A percentile compares a stretch with the other conserved stretches of the same genome.
Evolutionary conservation across 169 alveolate genomes (phyloP).

Genomic region (Plasmodium falciparum): DNA sequence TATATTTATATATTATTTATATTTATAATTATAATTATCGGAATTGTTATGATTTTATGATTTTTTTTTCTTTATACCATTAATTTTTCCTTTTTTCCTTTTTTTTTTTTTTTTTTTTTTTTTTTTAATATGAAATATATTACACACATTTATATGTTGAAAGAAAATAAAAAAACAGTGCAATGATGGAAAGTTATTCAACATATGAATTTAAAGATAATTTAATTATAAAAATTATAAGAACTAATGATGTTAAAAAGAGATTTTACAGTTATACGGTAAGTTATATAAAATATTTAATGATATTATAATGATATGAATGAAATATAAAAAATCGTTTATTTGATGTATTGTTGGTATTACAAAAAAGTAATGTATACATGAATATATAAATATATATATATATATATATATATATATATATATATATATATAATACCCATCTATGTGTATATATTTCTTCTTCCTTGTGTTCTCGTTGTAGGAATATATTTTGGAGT

Average conservation of each 20-base stretch:
- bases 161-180: slow-evolving; percentile 4
- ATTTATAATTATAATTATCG: neutral
- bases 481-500: slow-evolving; percentile 64
- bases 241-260: slow-evolving; percentile 59
- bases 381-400: neutral
- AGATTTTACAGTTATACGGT: slow-evolving; percentile 67
- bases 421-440: neutral
- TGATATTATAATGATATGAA: too few species aligned
- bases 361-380: neutral
- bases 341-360: neutral
- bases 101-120: too few species aligned
- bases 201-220: slow-evolving; percentile 55
- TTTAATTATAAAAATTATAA: slow-evolving; percentile 30
- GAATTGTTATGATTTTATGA: neutral
- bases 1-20: too few species aligned
- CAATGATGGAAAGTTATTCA: slow-evolving; percentile 39
- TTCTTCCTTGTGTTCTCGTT: neutral
- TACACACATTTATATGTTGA: too few species aligned
- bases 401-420: neutral
- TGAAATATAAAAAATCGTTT: too few species aligned
- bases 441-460: neutral
- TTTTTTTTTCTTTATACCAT: neutral
- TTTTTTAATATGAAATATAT: neutral
- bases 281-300: neutral
- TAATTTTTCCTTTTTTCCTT: neutral